Conservation (phyloP, 1,284 basidiomycete genomes). For the Boletus semigastroideus region DNA sequence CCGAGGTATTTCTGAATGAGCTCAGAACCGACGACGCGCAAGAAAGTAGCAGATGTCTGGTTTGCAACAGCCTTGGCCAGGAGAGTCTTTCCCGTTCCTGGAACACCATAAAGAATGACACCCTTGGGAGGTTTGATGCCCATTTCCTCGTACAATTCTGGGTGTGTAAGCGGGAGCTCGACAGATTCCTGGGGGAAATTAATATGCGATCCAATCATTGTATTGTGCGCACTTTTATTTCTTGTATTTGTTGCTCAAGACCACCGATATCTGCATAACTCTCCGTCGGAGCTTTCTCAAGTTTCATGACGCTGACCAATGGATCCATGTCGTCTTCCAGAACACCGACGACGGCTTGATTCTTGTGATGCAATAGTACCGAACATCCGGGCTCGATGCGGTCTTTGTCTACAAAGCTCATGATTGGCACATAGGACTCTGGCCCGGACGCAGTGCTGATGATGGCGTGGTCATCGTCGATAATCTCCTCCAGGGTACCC, state of each 20-base stretch:
- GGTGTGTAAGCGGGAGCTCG: constrained; percentile 96
- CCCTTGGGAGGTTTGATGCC: constrained; percentile 99
- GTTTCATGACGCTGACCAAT: constrained; percentile 98
- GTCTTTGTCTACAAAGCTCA: constrained; percentile 99
- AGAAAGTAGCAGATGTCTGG: constrained; percentile 97
- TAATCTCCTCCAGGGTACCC: constrained; percentile 97
- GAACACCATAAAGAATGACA: constrained; percentile 98
- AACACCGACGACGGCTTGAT: constrained; percentile 93
- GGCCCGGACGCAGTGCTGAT: constrained; percentile 94
- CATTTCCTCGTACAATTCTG: constrained; percentile 99
- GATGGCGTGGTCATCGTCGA: constrained; percentile 99
- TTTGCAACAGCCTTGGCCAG: constrained; percentile 99
- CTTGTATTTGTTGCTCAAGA: constrained; percentile 95
- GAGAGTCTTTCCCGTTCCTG: constrained; percentile 97
- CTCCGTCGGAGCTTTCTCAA: constrained; percentile 98
- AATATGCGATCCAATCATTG: background rate
- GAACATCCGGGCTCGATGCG: constrained; percentile 95
- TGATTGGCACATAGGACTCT: constrained; percentile 97
- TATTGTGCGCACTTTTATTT: constrained; percentile 76
- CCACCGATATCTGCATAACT: constrained; percentile 99
- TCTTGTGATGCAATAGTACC: constrained; percentile 96
- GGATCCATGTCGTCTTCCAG: constrained; percentile 97
- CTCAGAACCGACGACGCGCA: constrained; percentile 97
- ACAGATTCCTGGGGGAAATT: constrained; percentile 81
- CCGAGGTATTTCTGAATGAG: constrained; percentile 99